These are phyloP conservation scores for Magnolia sinica DNA, from an alignment of 164 flowering plant species.

Conservation along the genomic window DNA sequence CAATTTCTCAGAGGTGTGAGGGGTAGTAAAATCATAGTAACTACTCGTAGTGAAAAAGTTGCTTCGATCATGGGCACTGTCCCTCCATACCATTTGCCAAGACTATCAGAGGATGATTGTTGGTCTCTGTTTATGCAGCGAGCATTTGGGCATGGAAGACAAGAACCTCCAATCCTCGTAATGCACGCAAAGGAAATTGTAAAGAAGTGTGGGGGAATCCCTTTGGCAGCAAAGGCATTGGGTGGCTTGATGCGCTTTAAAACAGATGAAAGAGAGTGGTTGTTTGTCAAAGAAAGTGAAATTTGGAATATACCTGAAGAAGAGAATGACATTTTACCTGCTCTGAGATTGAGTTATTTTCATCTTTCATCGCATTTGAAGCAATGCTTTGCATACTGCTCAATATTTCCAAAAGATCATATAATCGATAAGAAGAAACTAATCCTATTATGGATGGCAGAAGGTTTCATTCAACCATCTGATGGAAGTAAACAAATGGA, in stretches of 20 bases:
- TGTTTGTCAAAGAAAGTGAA: slow-evolving; percentile 11
- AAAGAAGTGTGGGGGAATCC: slow-evolving; percentile 16
- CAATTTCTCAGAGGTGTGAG: not conserved
- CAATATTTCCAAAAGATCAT: slow-evolving; percentile 18
- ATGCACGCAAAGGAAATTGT: slow-evolving; percentile 10
- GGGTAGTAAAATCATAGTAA: slow-evolving; percentile 16
- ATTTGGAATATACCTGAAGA: slow-evolving; percentile 15
- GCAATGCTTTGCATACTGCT: slow-evolving; percentile 19
- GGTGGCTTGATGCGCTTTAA: slow-evolving; percentile 17
- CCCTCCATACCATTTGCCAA: not conserved
- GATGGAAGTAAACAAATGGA: not conserved
- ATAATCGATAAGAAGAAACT: slow-evolving; percentile 5
- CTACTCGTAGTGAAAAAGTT: slow-evolving; percentile 16
- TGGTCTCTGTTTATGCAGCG: slow-evolving; percentile 7
- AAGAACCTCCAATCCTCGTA: slow-evolving; percentile 1
- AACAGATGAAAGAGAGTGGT: slow-evolving; percentile 12
- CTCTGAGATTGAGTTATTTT: slow-evolving; percentile 14
- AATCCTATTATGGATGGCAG: slow-evolving; percentile 16
- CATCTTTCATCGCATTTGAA: slow-evolving; percentile 11
- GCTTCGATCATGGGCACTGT: slow-evolving; percentile 7
- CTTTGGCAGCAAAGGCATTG: slow-evolving; percentile 14
- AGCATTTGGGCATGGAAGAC: slow-evolving; percentile 6
- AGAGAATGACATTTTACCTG: slow-evolving; percentile 8
- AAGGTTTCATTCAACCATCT: not conserved
- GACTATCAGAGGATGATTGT: slow-evolving; percentile 15